A percentile compares a stretch with the other conserved stretches of the same genome.
phyloP scores from a whole-genome alignment of 2,329 filamentous ascomycete genomes.

The Trichoderma oligosporum region DNA sequence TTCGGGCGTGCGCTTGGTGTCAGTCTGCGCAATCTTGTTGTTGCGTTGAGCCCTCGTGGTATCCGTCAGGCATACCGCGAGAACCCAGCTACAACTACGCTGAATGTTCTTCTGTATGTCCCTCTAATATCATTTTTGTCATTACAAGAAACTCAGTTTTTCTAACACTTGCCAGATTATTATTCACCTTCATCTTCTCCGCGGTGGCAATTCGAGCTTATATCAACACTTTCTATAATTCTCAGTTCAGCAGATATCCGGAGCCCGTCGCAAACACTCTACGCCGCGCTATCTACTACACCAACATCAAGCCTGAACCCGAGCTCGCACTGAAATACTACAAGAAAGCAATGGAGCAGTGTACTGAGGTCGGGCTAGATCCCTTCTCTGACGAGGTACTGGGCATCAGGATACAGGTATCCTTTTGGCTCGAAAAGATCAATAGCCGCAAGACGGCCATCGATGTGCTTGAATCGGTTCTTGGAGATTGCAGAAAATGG shows the following conservation, averaged over 20 bases:
- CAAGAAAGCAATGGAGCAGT: constrained; percentile 70
- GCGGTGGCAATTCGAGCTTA: constrained; percentile 41
- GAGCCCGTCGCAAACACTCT: constrained; percentile 72
- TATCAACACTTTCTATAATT: constrained; percentile 53
- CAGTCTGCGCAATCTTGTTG: constrained; percentile 34
- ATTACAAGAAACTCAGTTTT: accelerated
- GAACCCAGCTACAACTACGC: constrained; percentile 30
- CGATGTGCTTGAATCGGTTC: constrained; percentile 73
- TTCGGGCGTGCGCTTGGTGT: constrained; percentile 31
- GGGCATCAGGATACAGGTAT: constrained; percentile 80
- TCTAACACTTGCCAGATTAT: constrained; percentile 26
- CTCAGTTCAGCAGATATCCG: constrained; percentile 57
- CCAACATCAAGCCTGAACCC: constrained; percentile 70
- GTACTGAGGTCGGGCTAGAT: constrained; percentile 72
- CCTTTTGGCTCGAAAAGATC: constrained; percentile 74
- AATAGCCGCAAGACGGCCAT: constrained; percentile 66
- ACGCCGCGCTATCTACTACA: constrained; percentile 81
- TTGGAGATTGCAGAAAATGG: constrained; percentile 64
- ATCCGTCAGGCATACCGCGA: constrained; percentile 35
- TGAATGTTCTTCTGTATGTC: constrained; percentile 33
- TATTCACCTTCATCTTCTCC: constrained; percentile 30
- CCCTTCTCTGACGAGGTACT: constrained; percentile 88
- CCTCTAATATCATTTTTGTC: too few relatives aligned
- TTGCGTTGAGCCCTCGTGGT: constrained; percentile 35
- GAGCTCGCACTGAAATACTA: constrained; percentile 80